These are phyloP conservation scores for Suillus cothurnatus DNA, from an alignment of 768 basidiomycete species.

Conservation along the genomic window DNA sequence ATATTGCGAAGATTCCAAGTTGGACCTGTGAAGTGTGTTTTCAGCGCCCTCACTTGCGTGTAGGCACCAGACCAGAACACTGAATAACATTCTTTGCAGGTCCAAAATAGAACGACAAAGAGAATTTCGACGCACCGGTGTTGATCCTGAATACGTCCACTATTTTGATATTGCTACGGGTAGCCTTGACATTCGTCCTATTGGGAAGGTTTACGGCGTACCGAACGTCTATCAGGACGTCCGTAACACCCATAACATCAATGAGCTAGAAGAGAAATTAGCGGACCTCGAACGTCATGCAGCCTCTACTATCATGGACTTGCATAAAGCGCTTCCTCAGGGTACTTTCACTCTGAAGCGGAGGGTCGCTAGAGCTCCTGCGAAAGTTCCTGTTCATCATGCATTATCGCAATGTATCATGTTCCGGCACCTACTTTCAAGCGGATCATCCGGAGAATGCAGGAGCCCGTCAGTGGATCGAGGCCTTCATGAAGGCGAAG, in stretches of 20 bases:
- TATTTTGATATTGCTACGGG: conserved; percentile 15
- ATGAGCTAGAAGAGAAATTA: conserved; percentile 34
- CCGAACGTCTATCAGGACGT: conserved; percentile 32
- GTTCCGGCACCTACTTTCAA: conserved; percentile 28
- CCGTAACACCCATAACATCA: conserved; percentile 20
- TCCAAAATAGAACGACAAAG: conserved; percentile 14
- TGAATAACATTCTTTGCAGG: conserved; percentile 3
- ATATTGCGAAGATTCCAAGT: conserved; percentile 15
- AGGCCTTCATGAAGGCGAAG: conserved; percentile 23
- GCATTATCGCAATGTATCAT: conserved; percentile 32
- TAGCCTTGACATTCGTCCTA: conserved; percentile 13
- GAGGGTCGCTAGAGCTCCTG: conserved; percentile 29
- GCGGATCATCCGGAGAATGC: conserved; percentile 26
- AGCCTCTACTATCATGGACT: conserved; percentile 24
- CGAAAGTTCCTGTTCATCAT: conserved; percentile 41
- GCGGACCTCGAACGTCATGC: conserved; percentile 32
- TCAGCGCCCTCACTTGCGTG: neutral
- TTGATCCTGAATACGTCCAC: conserved; percentile 12
- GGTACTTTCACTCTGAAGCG: conserved; percentile 27
- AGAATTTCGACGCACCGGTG: conserved; percentile 10
- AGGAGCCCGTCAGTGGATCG: conserved; percentile 24
- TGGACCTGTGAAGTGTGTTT: conserved; percentile 9
- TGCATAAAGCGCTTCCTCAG: conserved; percentile 10
- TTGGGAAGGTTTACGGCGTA: conserved; percentile 16
- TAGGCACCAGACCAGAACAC: neutral